Conservation (phyloP, 140 eudicot species). For the Cichorium intybus region DNA sequence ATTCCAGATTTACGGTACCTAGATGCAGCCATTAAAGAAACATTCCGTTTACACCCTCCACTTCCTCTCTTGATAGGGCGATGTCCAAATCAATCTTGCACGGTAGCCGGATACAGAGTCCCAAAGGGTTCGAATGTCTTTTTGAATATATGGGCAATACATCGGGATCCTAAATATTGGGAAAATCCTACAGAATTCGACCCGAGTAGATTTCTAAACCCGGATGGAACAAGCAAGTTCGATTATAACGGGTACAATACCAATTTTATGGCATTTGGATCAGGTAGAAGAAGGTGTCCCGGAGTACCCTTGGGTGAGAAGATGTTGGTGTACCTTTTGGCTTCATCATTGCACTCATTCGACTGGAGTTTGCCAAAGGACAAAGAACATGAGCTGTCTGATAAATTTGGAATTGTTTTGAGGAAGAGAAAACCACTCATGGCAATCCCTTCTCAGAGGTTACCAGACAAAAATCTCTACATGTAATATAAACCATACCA, state of each 20-base stretch:
- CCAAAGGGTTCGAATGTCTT: slow-evolving; percentile 3
- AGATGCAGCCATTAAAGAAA: slow-evolving; percentile 10
- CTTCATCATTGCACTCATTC: slow-evolving; percentile 18
- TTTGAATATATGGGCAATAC: slow-evolving; percentile 11
- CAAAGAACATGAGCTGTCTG: slow-evolving; percentile 19
- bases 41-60: slow-evolving; percentile 14
- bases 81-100: neutral
- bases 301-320: slow-evolving; percentile 12
- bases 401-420: slow-evolving; percentile 36
- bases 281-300: slow-evolving; percentile 17
- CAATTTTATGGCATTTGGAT: slow-evolving; percentile 13
- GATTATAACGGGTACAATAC: slow-evolving; percentile 2
- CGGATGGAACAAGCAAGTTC: neutral
- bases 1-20: neutral
- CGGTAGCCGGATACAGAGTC: slow-evolving; percentile 1
- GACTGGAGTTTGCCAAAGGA: slow-evolving; percentile 15
- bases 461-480: neutral
- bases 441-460: slow-evolving; percentile 34
- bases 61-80: slow-evolving; percentile 15
- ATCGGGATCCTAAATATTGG: slow-evolving; percentile 6
- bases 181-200: neutral
- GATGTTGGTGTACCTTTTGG: slow-evolving; percentile 33
- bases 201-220: slow-evolving; percentile 4
- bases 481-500: neutral
- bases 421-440: slow-evolving; percentile 26